Base-by-base conservation (phyloP, 192 early-diverging fungal species). In the Thamnidium elegans region DNA sequence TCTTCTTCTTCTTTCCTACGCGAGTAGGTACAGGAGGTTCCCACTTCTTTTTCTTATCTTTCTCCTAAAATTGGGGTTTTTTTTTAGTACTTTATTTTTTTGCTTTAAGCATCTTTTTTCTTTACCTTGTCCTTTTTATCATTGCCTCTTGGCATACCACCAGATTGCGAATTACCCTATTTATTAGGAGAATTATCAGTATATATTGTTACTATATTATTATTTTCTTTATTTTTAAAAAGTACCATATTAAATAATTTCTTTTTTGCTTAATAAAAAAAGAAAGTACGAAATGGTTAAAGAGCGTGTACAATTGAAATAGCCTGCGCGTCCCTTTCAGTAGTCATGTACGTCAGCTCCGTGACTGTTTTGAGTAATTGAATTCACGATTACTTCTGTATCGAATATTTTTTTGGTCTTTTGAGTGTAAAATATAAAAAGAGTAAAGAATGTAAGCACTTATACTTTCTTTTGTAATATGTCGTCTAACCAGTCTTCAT, bases 1-100 rank as follows among this genome's bases (percentile, higher is more conserved):
- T 87, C 74, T 84, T 88, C 90, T 99, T 99, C 86, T 94, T 95
- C 82, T 98, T 96, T 63, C 97, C 96, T 17, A 98, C 93, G 54
- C 94, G 90, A n/a, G 97, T 99, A 14, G 97, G 96, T 50, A 97
- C 82, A 20, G 97, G 96, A 36, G 95, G 97, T 80, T 98, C 95
- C 93, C 93, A 99, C 83, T 97, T 92, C 90, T 97, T 94, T 31
- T 70, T 70, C 77, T 90, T 82, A 69, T 92, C 84, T 56, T 93
- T 84, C 30, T 87, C 78, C 79, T 87, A 52, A 61, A 19, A 31
- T 46, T n/a, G 7, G 3, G 9, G 34, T 58, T 23, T 62, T 48
- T 26, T 26, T 26, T 26, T 26, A 26, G 26, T 3, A 26, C 36
- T 9, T 3, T 4, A 36, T 36, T 4, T 36, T 9, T 39, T 9